Evolutionary conservation across 495 filamentous ascomycete species (phyloP).

Genomic region (Thermochaetoides thermophila): DNA sequence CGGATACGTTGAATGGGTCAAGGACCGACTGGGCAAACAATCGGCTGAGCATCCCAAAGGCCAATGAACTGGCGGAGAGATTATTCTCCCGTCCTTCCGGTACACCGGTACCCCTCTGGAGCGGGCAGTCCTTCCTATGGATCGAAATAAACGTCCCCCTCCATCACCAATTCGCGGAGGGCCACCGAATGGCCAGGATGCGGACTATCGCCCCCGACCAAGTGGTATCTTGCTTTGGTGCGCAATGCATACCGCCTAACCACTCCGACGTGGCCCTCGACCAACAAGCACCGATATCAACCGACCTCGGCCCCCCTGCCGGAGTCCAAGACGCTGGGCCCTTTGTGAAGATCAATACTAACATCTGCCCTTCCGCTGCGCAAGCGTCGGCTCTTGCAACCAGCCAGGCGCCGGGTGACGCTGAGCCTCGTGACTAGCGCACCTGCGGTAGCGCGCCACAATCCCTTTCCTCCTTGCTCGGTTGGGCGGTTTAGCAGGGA

Average conservation of each 20-base stretch:
- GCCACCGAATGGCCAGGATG: too few species aligned
- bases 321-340: background rate
- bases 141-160: background rate
- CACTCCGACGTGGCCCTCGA: background rate
- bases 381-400: too few species aligned
- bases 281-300: slow-evolving; percentile 3
- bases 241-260: slow-evolving; percentile 1
- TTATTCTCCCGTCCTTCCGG: too few species aligned
- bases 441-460: background rate
- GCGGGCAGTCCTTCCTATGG: too few species aligned
- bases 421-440: too few species aligned
- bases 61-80: slow-evolving; percentile 44
- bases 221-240: background rate
- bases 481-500: slow-evolving; percentile 5
- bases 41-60: background rate
- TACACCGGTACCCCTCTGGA: too few species aligned
- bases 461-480: background rate
- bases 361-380: too few species aligned
- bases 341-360: too few species aligned
- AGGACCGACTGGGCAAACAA: slow-evolving; percentile 14
- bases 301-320: background rate
- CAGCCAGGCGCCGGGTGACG: too few species aligned
- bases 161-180: too few species aligned
- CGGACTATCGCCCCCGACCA: too few species aligned
- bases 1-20: slow-evolving; percentile 55